These are phyloP conservation scores for Gynochthodes officinalis DNA, from an alignment of 257 asterid genomes.

Conservation along the genomic window DNA sequence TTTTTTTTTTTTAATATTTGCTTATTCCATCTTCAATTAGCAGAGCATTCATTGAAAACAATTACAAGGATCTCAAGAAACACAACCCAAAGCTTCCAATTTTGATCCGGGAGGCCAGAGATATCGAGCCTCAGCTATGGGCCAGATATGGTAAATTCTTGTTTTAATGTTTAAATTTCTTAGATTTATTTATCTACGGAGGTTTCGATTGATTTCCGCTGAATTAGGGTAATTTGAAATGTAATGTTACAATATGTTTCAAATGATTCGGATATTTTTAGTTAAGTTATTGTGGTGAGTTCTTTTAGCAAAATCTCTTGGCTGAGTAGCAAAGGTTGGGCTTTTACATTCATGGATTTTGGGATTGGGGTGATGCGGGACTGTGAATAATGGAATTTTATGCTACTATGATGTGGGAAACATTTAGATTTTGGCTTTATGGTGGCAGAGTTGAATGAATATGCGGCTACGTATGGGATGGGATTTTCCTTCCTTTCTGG, in stretches of 20 bases:
- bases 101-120: constrained; percentile 78
- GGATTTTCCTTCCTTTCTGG: not conserved
- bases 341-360: not conserved
- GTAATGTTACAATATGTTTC: not conserved
- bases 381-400: not conserved
- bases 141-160: constrained; percentile 72
- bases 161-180: not conserved
- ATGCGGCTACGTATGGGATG: not conserved
- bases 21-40: not conserved
- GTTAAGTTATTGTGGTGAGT: not conserved
- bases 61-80: constrained; percentile 88
- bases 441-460: not conserved
- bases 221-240: not conserved
- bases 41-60: constrained; percentile 71
- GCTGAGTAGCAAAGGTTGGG: not conserved
- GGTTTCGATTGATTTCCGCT: not conserved
- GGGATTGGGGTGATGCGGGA: not conserved
- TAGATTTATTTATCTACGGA: not conserved
- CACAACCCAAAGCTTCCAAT: constrained; percentile 81
- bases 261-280: not conserved
- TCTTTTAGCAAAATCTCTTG: not conserved
- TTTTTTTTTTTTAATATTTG: not conserved
- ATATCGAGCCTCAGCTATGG: constrained; percentile 92
- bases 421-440: not conserved
- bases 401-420: not conserved